These are phyloP conservation scores for Zopfochytrium polystomum DNA, from an alignment of 371 early-diverging fungal species.

Conservation along the genomic window DNA sequence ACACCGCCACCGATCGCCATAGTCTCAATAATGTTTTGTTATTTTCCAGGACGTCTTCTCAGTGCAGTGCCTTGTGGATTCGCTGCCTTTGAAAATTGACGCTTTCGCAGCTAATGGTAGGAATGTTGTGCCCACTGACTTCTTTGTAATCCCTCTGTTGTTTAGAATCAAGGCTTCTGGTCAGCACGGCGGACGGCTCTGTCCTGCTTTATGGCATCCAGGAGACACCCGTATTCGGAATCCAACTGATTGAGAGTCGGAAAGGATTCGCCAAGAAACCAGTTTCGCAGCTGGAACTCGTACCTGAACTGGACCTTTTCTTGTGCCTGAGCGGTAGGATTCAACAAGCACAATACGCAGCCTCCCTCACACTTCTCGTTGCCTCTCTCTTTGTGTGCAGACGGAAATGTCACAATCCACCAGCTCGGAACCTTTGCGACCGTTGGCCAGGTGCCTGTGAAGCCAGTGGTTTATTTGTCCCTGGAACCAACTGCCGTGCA, in stretches of 20 bases:
- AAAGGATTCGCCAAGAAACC: conserved; percentile 27
- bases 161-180: conserved; percentile 27
- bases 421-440: conserved; percentile 23
- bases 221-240: conserved; percentile 39
- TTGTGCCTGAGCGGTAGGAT: conserved; percentile 15
- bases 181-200: conserved; percentile 42
- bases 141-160: neutral
- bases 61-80: conserved; percentile 37
- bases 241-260: conserved; percentile 34
- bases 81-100: conserved; percentile 37
- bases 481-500: too few species aligned
- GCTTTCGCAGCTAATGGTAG: conserved; percentile 29
- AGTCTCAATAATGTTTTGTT: too few species aligned
- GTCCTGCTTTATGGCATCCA: conserved; percentile 41
- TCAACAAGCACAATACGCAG: neutral
- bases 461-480: too few species aligned
- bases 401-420: conserved; percentile 16
- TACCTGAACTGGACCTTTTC: conserved; percentile 12
- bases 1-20: too few species aligned
- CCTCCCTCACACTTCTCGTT: neutral
- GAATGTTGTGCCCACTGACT: neutral
- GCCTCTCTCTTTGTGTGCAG: conserved; percentile 3
- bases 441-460: too few species aligned
- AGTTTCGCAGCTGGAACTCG: conserved; percentile 23
- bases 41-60: conserved; percentile 34